Base-by-base conservation (phyloP, 2,329 filamentous ascomycete species). In the Colletotrichum nymphaeae region DNA sequence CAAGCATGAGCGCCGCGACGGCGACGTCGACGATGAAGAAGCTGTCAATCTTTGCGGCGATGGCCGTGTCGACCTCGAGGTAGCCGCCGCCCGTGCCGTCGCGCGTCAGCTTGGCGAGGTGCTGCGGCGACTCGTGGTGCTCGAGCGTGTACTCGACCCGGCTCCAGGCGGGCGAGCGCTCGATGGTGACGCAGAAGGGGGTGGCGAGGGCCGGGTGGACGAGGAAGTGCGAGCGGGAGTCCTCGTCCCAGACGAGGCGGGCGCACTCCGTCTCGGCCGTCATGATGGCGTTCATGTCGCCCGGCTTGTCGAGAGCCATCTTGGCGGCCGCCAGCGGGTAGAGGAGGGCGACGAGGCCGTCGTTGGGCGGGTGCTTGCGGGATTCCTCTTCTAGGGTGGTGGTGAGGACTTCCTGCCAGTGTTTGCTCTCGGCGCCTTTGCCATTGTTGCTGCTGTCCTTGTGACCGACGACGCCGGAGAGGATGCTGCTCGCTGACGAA, bases 201-300 rank as follows among this genome's bases (percentile, higher is more conserved):
- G 89, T 88, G n/a, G 88, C 88, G 22, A 92, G 85, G 0, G 90
- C 88, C 2, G 90, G 90, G 78, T 92, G 91, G 32, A 89, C 89
- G n/a, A 93, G 84, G 79, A 90, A 93, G 80, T 91, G 88, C 76
- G 84, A 88, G 6, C 82, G 80, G 69, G 84, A 87, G 78, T 93
- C 91, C 35, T 89, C 88, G 78, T 93, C 91, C 89, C 92, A 95
- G n/a, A 93, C 90, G 2, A 95, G 88, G 2, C 91, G 88, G 28
- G 91, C 93, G 76, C 90, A 91, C 82, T 95, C 93, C 37, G 89
- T 87, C 79, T 93, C 90, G 0, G 93, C 93, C 42, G 91, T 89
- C 71, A 87, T 86, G 4, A 91, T 86, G 11, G 92, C 88, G 0
- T 88, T 85, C 2, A 88, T 85, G 78, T 93, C 90, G 56, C 88